Evolutionary conservation across 1,284 basidiomycete species (phyloP).

Genomic region (Pyrrhoderma lamaoense): DNA sequence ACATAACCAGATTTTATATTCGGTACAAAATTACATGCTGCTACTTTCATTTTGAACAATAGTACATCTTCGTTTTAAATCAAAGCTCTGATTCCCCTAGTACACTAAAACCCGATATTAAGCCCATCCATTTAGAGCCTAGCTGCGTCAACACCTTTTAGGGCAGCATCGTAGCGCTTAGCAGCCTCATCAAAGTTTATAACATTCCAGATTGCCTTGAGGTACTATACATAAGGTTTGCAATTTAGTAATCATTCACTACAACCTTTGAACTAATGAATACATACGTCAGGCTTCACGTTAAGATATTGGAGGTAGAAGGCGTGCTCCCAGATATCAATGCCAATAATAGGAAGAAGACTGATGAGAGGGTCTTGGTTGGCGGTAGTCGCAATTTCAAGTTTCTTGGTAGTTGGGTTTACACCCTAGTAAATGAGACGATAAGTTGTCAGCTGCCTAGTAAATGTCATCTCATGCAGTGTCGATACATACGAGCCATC

Average conservation of each 20-base stretch:
- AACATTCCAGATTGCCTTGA: conserved; percentile 76
- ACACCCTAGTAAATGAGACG: conserved; percentile 42
- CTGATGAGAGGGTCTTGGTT: conserved; percentile 86
- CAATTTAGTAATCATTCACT: conserved; percentile 1
- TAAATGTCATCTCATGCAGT: too few relatives aligned
- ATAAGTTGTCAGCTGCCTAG: too few relatives aligned
- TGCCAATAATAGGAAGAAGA: conserved; percentile 75
- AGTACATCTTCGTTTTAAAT: too few relatives aligned
- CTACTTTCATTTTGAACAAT: too few relatives aligned
- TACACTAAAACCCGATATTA: background rate
- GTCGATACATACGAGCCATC: conserved; percentile 67
- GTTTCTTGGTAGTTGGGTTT: conserved; percentile 53
- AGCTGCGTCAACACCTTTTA: conserved; percentile 13
- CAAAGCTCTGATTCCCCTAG: too few relatives aligned
- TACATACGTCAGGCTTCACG: conserved; percentile 59
- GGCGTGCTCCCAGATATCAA: conserved; percentile 85
- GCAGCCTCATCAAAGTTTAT: conserved; percentile 81
- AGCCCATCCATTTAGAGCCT: conserved; percentile 2
- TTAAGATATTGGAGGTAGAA: conserved; percentile 77
- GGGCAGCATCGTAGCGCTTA: conserved; percentile 51
- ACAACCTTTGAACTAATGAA: conserved; percentile 3
- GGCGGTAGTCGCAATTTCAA: conserved; percentile 72
- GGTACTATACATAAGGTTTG: conserved; percentile 40
- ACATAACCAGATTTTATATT: too few relatives aligned
- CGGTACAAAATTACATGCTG: too few relatives aligned